These are phyloP conservation scores for Brachypodium distachyon DNA, from an alignment of 202 grass and related monocot species.

Conservation along the genomic window DNA sequence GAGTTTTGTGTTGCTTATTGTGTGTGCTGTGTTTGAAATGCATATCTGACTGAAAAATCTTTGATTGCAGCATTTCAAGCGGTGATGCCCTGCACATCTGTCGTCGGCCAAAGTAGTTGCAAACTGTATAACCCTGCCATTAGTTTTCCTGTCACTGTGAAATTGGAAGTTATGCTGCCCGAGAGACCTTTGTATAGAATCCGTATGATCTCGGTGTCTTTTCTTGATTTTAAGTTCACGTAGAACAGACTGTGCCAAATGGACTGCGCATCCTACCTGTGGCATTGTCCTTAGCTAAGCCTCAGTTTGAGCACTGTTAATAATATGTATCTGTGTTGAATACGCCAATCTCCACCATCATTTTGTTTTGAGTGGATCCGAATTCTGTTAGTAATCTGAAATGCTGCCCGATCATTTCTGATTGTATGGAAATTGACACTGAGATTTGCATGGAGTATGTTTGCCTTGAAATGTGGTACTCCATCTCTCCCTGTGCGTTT, in stretches of 20 bases:
- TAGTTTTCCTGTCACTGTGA: background rate
- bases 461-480: no score
- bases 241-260: no score
- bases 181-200: background rate
- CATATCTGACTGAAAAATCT: background rate
- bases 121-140: background rate
- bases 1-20: background rate
- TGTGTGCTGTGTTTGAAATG: background rate
- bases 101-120: background rate
- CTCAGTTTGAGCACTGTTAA: background rate
- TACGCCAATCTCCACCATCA: no score
- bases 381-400: no score
- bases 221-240: background rate
- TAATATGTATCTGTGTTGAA: background rate
- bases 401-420: no score
- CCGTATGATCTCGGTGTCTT: background rate
- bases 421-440: no score
- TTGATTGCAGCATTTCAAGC: constrained; percentile 35
- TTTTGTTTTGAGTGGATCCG: no score
- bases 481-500: no score
- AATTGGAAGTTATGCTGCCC: background rate
- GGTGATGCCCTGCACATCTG: background rate
- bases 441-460: no score
- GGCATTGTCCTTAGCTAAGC: background rate
- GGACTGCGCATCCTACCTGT: background rate